Evolutionary conservation across 2,329 filamentous ascomycete species (phyloP).

Genomic region (Diaporthe citrichinensis): DNA sequence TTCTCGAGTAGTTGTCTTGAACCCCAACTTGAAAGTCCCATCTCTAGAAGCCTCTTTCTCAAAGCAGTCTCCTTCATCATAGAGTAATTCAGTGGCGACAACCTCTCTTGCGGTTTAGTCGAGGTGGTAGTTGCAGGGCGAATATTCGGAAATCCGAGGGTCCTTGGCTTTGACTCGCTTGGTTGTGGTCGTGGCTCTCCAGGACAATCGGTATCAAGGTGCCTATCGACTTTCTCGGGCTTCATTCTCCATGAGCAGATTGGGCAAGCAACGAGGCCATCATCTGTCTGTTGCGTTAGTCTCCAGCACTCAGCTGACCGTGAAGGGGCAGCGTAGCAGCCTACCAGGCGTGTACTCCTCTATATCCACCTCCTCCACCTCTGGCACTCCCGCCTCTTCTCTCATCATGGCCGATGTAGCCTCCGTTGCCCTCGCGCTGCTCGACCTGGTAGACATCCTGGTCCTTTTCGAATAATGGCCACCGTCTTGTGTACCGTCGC

Average conservation of each 20-base stretch:
- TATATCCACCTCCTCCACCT: constrained; percentile 51
- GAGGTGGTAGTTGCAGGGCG: constrained; percentile 42
- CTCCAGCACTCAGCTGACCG: background rate
- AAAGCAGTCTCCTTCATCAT: constrained; percentile 85
- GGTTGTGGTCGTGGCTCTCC: constrained; percentile 53
- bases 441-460: constrained; percentile 67
- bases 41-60: constrained; percentile 84
- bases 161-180: constrained; percentile 46
- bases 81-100: constrained; percentile 88
- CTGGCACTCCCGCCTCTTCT: constrained; percentile 47
- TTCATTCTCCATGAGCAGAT: constrained; percentile 88
- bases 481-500: constrained; percentile 49
- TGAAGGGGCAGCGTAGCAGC: background rate
- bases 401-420: constrained; percentile 53
- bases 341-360: constrained; percentile 51
- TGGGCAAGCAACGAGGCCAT: constrained; percentile 87
- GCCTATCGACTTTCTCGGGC: constrained; percentile 80
- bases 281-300: constrained; percentile 59
- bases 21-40: constrained; percentile 82
- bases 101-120: constrained; percentile 67
- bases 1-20: constrained; percentile 78
- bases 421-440: constrained; percentile 57
- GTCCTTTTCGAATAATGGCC: constrained; percentile 59
- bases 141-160: background rate
- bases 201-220: constrained; percentile 77